Percentiles rank a stretch among this genome's conserved stretches.
phyloP scores from a whole-genome alignment of 768 basidiomycete genomes.

The Boletales sp. region DNA sequence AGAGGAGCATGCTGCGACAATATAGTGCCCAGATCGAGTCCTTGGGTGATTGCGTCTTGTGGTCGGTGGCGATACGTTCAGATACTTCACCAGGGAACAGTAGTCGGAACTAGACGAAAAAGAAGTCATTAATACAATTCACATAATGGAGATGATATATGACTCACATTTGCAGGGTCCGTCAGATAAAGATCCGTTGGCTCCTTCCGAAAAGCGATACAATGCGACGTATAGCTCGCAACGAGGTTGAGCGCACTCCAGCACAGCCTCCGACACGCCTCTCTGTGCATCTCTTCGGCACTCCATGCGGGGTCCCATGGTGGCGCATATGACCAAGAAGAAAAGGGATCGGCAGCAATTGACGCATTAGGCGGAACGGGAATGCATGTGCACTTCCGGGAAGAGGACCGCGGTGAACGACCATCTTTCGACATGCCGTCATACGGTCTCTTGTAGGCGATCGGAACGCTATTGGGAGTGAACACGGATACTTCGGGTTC shows the following conservation, averaged over 20 bases:
- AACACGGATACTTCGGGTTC: slow-evolving; percentile 55
- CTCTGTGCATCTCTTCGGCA: slow-evolving; percentile 51
- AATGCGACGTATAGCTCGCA: slow-evolving; percentile 64
- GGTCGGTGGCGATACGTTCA: slow-evolving; percentile 44
- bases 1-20: slow-evolving; percentile 77
- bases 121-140: slow-evolving; percentile 10
- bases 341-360: slow-evolving; percentile 33
- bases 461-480: slow-evolving; percentile 47
- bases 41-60: slow-evolving; percentile 55
- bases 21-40: slow-evolving; percentile 82
- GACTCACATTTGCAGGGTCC: slow-evolving; percentile 64
- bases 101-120: slow-evolving; percentile 33
- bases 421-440: slow-evolving; percentile 25
- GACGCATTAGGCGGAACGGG: slow-evolving; percentile 34
- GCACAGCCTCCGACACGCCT: slow-evolving; percentile 72
- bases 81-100: slow-evolving; percentile 74
- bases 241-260: slow-evolving; percentile 73
- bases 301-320: slow-evolving; percentile 65
- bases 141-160: slow-evolving; percentile 3
- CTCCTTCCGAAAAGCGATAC: slow-evolving; percentile 59
- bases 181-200: slow-evolving; percentile 55
- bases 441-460: slow-evolving; percentile 35
- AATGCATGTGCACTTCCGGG: slow-evolving; percentile 47
- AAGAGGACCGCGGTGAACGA: slow-evolving; percentile 25
- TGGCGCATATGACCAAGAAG: slow-evolving; percentile 47